Evolutionary conservation across 1,284 basidiomycete species (phyloP), one percentile per base, ranked within the genome.

Genomic region (Leccinum griseonigrum): DNA sequence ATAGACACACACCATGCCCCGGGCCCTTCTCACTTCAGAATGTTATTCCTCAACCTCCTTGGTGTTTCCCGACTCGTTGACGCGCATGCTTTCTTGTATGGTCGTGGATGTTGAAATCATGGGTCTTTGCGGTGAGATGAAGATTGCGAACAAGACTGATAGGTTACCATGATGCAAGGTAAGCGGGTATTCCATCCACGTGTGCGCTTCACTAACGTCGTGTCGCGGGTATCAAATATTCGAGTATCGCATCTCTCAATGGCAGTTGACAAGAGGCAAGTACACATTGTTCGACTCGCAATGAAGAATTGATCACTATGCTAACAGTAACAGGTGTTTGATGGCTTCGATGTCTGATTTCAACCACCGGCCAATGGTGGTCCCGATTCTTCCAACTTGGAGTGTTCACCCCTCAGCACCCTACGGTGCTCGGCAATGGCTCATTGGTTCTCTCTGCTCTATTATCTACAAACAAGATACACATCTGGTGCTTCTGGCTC

Each of bases 151-250:
- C 83, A 99, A 99, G 83, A 87, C 90, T 29, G 95, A 97, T 74
- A 94, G 92, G 96, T 99, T 31, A 98, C 97, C 6, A 96, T 96
- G 91, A 98, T 98, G 75, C 97, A 99, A 85, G 94, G 94, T 95
- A 64, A 61, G 60, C 38, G 50, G 4, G 56, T 51, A 40, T 57
- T 14, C 3, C 14, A 10, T 52, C 6, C 18, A 13, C n/a, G 1
- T 28, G 14, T 10, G 26, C 36, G n/a, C 52, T 26, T 64, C 61
- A 60, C 57, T 70, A 60, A 58, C 63, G 10, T 16, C 1, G 2
- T 9, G 4, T 54, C 8, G 46, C 13, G 46, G 13, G 13, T 50
- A 50, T 34, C 52, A 67, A 91, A 97, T 99, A 58, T 98, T 98
- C 76, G 97, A 98, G 78, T 99, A 99, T 78, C 98, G 98, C 83